These are phyloP conservation scores for Hypoxylon fragiforme DNA, from an alignment of 495 filamentous ascomycete species.

Conservation along the genomic window DNA sequence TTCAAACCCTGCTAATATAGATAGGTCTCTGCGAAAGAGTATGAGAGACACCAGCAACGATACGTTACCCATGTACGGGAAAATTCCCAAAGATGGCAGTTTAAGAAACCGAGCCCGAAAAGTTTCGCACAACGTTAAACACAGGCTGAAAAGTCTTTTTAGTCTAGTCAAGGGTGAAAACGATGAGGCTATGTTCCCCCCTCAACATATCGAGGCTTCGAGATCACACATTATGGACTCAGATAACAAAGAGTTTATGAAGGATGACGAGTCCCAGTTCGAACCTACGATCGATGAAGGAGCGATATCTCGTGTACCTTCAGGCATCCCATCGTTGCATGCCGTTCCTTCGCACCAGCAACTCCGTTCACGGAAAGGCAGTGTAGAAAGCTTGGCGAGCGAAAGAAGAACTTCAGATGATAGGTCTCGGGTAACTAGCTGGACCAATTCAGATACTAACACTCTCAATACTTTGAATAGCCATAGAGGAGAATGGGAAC, in stretches of 20 bases:
- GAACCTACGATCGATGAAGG: slow-evolving; percentile 37
- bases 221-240: slow-evolving; percentile 49
- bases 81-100: slow-evolving; percentile 36
- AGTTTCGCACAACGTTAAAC: slow-evolving; percentile 63
- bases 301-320: slow-evolving; percentile 46
- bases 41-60: slow-evolving; percentile 33
- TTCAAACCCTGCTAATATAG: slow-evolving; percentile 46
- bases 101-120: slow-evolving; percentile 59
- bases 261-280: slow-evolving; percentile 26
- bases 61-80: slow-evolving; percentile 27
- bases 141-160: slow-evolving; percentile 63
- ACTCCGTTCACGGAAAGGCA: slow-evolving; percentile 51
- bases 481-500: slow-evolving; percentile 50
- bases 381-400: slow-evolving; percentile 55
- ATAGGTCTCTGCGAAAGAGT: slow-evolving; percentile 48
- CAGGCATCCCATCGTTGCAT: slow-evolving; percentile 47
- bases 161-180: slow-evolving; percentile 48
- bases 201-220: slow-evolving; percentile 55
- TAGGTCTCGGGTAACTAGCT: slow-evolving; percentile 74
- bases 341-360: slow-evolving; percentile 43
- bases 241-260: slow-evolving; percentile 20
- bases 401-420: slow-evolving; percentile 55
- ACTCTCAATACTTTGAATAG: slow-evolving; percentile 47
- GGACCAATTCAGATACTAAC: slow-evolving; percentile 63
- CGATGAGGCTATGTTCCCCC: slow-evolving; percentile 45